Base-by-base conservation (phyloP, 116 monocot species). In the Papilionanthe hybrid region DNA sequence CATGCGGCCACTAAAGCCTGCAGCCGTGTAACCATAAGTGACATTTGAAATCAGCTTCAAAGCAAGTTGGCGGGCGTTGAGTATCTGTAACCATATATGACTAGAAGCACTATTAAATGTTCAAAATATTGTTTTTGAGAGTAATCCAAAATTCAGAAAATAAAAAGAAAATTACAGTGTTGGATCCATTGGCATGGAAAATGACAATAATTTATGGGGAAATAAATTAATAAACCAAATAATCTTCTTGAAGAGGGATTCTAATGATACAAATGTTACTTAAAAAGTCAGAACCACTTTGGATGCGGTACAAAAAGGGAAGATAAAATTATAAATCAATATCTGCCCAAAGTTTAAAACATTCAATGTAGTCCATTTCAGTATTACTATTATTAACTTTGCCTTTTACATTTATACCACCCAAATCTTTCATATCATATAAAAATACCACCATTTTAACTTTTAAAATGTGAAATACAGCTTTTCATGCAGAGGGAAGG, bases 1-100 rank as follows among this genome's bases (percentile, higher is more conserved):
- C 98, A 99, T 99, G 44, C 95, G 91, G 8, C 98, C 95, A 86
- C 95, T 99, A 85, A 99, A 99, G 32, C 98, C 95, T 73, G 98
- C 98, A 86, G 98, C 98, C 75, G 98, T 99, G 75, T 99, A 99
- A 72, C 98, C 98, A 83, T 99, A 99, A 18, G 95, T 93, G 25
- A 99, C 98, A 83, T 99, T 99, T 44, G 98, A 91, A 86, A 99
- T 99, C 37, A 99, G 90, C 83, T 99, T 99, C 78, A 99, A 53
- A 82, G 98, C 98, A 87, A 99, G 95, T 85, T 99, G 98, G 13
- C 95, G 82, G 56, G 98, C 93, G 85, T 99, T 93, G 74, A 85
- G 86, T 78, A 98, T 88, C 98, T 98, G 91, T 27, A 86, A 29
- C 20, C 58, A 79, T 73, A 75, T 44, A 27, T 75, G 12, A 45